These are phyloP conservation scores for Hortiboletus campestris DNA, from an alignment of 768 basidiomycete species.

Conservation along the genomic window DNA sequence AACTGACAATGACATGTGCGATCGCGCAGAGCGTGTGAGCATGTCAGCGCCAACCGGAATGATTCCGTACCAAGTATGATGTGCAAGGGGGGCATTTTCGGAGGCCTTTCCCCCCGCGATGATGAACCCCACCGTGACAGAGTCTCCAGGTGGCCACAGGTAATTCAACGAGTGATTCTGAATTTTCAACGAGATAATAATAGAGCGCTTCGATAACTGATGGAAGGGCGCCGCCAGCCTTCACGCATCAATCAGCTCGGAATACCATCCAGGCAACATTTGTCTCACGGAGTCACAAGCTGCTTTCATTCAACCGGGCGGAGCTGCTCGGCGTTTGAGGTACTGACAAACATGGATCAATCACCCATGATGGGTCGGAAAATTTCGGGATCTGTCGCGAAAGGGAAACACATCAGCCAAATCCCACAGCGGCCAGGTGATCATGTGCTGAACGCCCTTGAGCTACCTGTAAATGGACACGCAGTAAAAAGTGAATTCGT, in stretches of 20 bases:
- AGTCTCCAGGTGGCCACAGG: background rate
- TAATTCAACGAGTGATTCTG: background rate
- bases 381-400: constrained; percentile 3
- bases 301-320: background rate
- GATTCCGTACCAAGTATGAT: too few species aligned
- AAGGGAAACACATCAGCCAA: background rate
- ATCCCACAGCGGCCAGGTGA: background rate
- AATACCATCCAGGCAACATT: background rate
- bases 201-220: background rate
- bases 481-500: background rate
- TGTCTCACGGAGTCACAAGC: constrained; percentile 8
- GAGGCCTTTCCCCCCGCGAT: background rate
- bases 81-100: constrained; percentile 7
- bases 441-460: background rate
- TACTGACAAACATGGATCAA: background rate
- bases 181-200: constrained; percentile 2
- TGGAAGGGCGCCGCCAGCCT: background rate
- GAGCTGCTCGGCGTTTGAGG: background rate
- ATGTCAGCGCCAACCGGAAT: too few species aligned
- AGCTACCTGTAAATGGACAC: background rate
- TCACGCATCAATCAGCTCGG: background rate
- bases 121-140: constrained; percentile 1
- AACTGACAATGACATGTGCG: constrained; percentile 20
- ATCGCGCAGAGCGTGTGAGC: too few species aligned
- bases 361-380: constrained; percentile 7